Percentiles rank a stretch among this genome's conserved stretches.
Evolutionary conservation across 1,284 basidiomycete genomes (phyloP).

Genomic region (Malassezia psittaci): DNA sequence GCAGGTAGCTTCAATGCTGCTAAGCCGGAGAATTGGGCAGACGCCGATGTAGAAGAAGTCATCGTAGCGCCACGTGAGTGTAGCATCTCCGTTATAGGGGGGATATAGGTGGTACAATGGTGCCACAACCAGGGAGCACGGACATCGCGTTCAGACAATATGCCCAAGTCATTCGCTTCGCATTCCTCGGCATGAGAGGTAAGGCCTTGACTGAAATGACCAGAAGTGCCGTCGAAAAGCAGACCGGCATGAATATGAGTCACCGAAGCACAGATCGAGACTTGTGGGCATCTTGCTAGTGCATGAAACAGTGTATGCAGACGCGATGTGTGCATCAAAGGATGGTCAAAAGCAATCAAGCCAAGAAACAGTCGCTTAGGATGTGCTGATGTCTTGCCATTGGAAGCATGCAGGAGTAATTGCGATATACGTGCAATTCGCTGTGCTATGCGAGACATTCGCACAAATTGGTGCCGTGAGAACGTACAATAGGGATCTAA

Average conservation of each 20-base stretch:
- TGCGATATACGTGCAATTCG: constrained; percentile 5
- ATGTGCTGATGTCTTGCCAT: neutral
- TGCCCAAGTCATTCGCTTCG: neutral
- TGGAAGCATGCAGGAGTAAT: neutral
- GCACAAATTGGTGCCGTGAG: neutral
- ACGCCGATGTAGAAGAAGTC: neutral
- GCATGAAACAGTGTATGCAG: constrained; percentile 17
- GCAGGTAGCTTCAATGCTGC: constrained; percentile 9
- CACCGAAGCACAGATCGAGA: constrained; percentile 12
- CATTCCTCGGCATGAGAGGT: constrained; percentile 7
- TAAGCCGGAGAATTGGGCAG: constrained; percentile 3
- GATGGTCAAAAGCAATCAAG: constrained; percentile 12
- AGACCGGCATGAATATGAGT: constrained; percentile 16
- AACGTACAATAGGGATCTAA: neutral
- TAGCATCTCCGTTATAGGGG: constrained; percentile 13
- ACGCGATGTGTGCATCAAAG: constrained; percentile 10
- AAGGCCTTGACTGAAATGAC: constrained; percentile 10
- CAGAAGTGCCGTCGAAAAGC: constrained; percentile 5
- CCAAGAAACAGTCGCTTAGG: constrained; percentile 11
- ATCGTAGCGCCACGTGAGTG: constrained; percentile 14
- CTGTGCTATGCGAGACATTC: constrained; percentile 9
- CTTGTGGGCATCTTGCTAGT: constrained; percentile 7
- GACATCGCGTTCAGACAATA: neutral
- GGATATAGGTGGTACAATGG: constrained; percentile 14
- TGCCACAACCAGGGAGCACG: constrained; percentile 18